A percentile compares a stretch with the other conserved stretches of the same genome.
phyloP scores from a whole-genome alignment of 2,329 filamentous ascomycete species.

The Cercospora nicotianae region DNA sequence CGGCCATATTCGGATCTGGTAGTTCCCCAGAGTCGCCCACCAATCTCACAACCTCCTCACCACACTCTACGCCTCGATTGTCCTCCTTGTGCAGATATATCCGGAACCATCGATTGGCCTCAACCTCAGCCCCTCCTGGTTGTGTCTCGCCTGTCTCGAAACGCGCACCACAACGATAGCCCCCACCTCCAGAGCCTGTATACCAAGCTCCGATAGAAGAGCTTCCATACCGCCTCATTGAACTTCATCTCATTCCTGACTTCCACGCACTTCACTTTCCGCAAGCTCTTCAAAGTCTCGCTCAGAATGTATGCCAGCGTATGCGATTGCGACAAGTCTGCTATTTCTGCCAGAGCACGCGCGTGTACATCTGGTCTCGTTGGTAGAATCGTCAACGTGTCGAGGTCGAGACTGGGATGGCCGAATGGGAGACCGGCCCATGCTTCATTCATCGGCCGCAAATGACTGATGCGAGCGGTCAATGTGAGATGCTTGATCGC shows the following conservation, averaged over 20 bases:
- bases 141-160: constrained; percentile 30
- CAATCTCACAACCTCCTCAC: constrained; percentile 34
- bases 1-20: constrained; percentile 25
- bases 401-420: constrained; percentile 33
- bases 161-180: constrained; percentile 33
- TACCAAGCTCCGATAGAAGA: constrained; percentile 39
- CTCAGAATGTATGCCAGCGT: constrained; percentile 41
- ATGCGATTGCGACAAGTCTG: constrained; percentile 39
- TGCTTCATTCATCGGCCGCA: constrained; percentile 40
- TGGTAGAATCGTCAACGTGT: constrained; percentile 37
- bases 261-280: constrained; percentile 33
- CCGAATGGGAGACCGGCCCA: constrained; percentile 40
- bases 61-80: constrained; percentile 29
- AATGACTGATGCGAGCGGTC: constrained; percentile 34
- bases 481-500: constrained; percentile 39
- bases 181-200: constrained; percentile 41
- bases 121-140: constrained; percentile 16
- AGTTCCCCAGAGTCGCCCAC: constrained; percentile 27
- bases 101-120: constrained; percentile 25
- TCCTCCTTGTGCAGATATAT: constrained; percentile 17
- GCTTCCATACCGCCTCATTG: constrained; percentile 37
- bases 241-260: constrained; percentile 39
- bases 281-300: constrained; percentile 39
- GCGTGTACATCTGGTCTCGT: constrained; percentile 34
- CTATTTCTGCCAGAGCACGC: constrained; percentile 38